phyloP scores from a whole-genome alignment of 2,329 filamentous ascomycete genomes.

The Fusarium robinianum region DNA sequence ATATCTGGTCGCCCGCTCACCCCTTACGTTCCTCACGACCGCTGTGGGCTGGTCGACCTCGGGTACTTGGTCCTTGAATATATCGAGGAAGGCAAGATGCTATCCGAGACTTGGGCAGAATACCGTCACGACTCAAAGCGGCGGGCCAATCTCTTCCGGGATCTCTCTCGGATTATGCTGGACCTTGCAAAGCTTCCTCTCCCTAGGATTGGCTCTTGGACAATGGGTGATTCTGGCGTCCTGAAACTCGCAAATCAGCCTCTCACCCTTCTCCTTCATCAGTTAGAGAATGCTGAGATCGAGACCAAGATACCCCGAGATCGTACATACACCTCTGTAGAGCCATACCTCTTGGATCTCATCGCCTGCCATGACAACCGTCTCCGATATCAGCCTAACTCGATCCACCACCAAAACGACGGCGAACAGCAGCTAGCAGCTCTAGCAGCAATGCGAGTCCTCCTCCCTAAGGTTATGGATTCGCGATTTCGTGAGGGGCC shows the following conservation, averaged over 20 bases:
- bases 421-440: conserved; percentile 38
- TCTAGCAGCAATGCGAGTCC: conserved; percentile 38
- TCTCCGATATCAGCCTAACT: conserved; percentile 44
- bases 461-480: conserved; percentile 30
- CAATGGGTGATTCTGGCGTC: conserved; percentile 35
- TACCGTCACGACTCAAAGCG: conserved; percentile 12
- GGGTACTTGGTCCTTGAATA: conserved; percentile 14
- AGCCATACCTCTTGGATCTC: conserved; percentile 41
- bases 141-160: conserved; percentile 34
- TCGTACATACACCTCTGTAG: conserved; percentile 40
- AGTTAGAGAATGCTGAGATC: conserved; percentile 43
- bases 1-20: not conserved
- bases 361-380: conserved; percentile 43
- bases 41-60: conserved; percentile 5
- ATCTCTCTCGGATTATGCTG: conserved; percentile 36
- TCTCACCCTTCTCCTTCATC: conserved; percentile 39
- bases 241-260: conserved; percentile 44
- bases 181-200: conserved; percentile 35
- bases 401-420: conserved; percentile 37
- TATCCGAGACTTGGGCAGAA: conserved; percentile 25
- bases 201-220: conserved; percentile 37
- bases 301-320: conserved; percentile 40
- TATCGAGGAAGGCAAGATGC: conserved; percentile 18
- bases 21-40: conserved; percentile 5
- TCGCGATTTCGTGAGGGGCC: conserved; percentile 36